phyloP scores from a whole-genome alignment of 306 rosid genomes.

The Quercus parvula region DNA sequence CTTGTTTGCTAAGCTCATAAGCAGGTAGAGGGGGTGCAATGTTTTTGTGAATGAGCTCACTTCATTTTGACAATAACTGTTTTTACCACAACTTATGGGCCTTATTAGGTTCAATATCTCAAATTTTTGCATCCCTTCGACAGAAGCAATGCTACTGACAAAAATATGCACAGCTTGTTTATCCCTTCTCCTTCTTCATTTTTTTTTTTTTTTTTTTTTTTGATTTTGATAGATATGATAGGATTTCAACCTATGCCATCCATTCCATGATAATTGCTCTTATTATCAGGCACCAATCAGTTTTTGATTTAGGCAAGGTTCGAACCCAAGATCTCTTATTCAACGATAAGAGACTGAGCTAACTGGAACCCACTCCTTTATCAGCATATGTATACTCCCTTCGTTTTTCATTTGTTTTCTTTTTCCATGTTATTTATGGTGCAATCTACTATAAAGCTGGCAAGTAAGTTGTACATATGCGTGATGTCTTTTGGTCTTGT shows the following conservation, averaged over 20 bases:
- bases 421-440: neutral
- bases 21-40: neutral
- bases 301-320: no score
- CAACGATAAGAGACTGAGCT: no score
- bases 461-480: constrained; percentile 7
- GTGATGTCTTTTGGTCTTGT: constrained; percentile 47
- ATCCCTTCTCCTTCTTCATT: neutral
- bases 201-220: no score
- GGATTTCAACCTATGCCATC: no score
- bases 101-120: neutral
- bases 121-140: neutral
- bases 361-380: no score
- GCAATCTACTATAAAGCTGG: constrained; percentile 16
- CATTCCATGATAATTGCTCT: no score
- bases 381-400: neutral
- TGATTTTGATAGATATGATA: no score
- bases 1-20: neutral
- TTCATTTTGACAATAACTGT: constrained; percentile 8
- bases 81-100: neutral
- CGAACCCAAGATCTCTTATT: no score
- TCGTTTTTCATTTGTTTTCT: neutral
- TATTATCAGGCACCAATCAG: no score
- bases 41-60: constrained; percentile 14
- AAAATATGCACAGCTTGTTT: neutral
- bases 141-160: neutral